A percentile compares a stretch with the other conserved stretches of the same genome.
Evolutionary conservation across 169 alveolate genomes (phyloP).

Genomic region (Hepatocystis sp.): DNA sequence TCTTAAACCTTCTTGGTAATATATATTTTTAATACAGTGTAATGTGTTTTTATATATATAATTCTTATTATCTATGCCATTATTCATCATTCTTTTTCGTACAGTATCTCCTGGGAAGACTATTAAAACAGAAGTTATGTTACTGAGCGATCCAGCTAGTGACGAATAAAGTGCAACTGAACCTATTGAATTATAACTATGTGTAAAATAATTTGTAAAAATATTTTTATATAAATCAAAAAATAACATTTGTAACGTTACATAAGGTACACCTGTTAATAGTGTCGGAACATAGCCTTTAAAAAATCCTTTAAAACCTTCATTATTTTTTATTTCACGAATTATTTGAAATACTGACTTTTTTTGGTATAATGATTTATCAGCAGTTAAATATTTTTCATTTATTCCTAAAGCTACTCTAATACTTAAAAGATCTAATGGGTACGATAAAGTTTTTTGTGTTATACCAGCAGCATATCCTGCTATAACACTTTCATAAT

Average conservation of each 20-base stretch:
- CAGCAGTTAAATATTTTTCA: slow-evolving; percentile 80
- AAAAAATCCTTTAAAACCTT: slow-evolving; percentile 89
- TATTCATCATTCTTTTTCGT: slow-evolving; percentile 90
- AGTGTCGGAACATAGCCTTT: slow-evolving; percentile 88
- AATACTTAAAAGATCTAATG: slow-evolving; percentile 89
- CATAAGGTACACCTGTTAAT: slow-evolving; percentile 90
- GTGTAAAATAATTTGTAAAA: slow-evolving; percentile 31
- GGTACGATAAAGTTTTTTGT: slow-evolving; percentile 88
- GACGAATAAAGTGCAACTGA: slow-evolving; percentile 44
- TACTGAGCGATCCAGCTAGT: slow-evolving; percentile 79
- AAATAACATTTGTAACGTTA: slow-evolving; percentile 89
- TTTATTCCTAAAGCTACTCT: slow-evolving; percentile 90
- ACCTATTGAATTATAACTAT: slow-evolving; percentile 15
- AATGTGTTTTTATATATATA: slow-evolving; percentile 83
- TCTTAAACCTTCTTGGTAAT: slow-evolving; percentile 81
- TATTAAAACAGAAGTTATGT: slow-evolving; percentile 74
- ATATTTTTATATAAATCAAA: slow-evolving; percentile 84
- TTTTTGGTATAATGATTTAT: slow-evolving; percentile 10
- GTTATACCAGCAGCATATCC: slow-evolving; percentile 89
- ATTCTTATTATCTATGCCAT: slow-evolving; percentile 88
- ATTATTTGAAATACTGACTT: slow-evolving; percentile 46
- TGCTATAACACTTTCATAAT: slow-evolving; percentile 82
- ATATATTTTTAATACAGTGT: slow-evolving; percentile 82
- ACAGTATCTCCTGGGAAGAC: slow-evolving; percentile 89
- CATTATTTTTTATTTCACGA: slow-evolving; percentile 82